These are phyloP conservation scores for Populus hybrid DNA, from an alignment of 441 rosid genomes.

Conservation along the genomic window DNA sequence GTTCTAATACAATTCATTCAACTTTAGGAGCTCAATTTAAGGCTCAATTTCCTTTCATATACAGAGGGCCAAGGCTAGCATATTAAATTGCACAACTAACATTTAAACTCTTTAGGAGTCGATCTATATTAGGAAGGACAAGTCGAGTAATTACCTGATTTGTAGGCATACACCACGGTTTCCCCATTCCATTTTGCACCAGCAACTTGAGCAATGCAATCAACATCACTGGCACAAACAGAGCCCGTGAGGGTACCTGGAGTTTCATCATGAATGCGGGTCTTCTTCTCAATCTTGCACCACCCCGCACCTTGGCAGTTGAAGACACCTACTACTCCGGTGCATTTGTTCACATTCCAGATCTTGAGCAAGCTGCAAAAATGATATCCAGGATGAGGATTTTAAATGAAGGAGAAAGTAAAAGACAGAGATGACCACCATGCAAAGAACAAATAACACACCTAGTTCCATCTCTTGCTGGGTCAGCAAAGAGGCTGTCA, in stretches of 20 bases:
- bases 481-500: conserved; percentile 80
- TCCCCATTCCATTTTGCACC: conserved; percentile 76
- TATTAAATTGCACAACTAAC: neutral
- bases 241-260: conserved; percentile 76
- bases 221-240: conserved; percentile 64
- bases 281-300: conserved; percentile 79
- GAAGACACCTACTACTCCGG: conserved; percentile 87
- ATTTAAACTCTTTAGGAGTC: neutral
- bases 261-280: conserved; percentile 72
- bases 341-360: conserved; percentile 79
- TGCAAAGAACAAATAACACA: conserved; percentile 17
- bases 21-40: too few relatives aligned
- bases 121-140: neutral
- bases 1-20: neutral
- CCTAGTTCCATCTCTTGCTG: conserved; percentile 87
- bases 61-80: neutral
- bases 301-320: conserved; percentile 99
- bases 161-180: conserved; percentile 53
- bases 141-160: conserved; percentile 50
- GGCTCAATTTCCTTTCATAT: neutral
- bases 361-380: conserved; percentile 69
- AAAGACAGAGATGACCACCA: neutral
- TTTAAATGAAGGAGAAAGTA: neutral
- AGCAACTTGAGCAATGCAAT: conserved; percentile 59
- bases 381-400: neutral